Evolutionary conservation across 2,329 filamentous ascomycete species (phyloP), one percentile per base, ranked within the genome.

Genomic region (Stachybotrys echinatus): DNA sequence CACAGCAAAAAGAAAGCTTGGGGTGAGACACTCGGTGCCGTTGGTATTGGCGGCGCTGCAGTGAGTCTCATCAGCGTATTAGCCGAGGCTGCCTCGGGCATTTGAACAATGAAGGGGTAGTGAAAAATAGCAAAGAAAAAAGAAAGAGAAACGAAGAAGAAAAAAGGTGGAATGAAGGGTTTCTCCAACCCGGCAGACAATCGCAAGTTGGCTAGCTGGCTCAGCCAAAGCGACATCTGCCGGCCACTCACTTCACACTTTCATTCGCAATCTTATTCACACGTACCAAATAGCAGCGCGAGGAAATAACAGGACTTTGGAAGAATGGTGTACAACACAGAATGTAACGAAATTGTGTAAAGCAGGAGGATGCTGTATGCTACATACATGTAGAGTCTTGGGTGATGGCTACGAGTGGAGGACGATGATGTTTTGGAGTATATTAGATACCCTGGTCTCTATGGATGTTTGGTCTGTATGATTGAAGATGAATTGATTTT

Each of bases 1-100:
- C 50, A 61, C 1, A 62, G 62, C n/a, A 72, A 65, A 58, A 75
- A 70, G 60, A 75, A 72, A 57, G 68, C 67, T 12, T 75, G 75
- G 64, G 75, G 76, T 45, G 79, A 81, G 54, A 76, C 79, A 17
- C 68, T 84, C 4, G 74, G 75, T 2, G 79, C 77, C 1, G 81
- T 80, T 5, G 77, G 81, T 1, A 77, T 85, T 23, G 81, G 81
- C 4, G 79, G 81, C 10, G 81, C 80, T 0, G 81, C 82, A 1
- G 80, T 76, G 3, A 82, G 79, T 48, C 63, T 85, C 52, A 58
- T 84, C 43, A 76, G 75, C 48, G 79, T 84, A 1, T 64, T 85
- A 27, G 74, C 77, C 4, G 80, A 85, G 60, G 81, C 80, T 22
- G 80, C 79, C 5, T 62, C 61, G 10, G 64, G 56, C 6, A 55